Conservation (phyloP, 352 stramenopile species). For the Phytophthora crassamura region DNA sequence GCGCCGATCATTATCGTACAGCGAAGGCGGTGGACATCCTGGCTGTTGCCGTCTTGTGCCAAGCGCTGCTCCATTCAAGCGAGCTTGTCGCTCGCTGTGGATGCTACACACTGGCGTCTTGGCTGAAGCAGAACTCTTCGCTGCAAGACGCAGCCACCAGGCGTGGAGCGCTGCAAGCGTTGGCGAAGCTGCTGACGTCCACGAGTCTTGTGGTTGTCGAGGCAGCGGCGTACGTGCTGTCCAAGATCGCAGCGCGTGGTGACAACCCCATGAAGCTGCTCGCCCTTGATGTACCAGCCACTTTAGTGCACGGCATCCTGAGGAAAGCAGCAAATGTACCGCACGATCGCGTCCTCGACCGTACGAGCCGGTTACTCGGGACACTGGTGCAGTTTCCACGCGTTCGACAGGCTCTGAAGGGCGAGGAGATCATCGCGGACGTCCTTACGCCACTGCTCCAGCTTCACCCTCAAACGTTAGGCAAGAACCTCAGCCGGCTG, state of each 20-base stretch:
- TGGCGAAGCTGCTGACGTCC: slow-evolving; percentile 72
- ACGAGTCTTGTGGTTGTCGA: slow-evolving; percentile 67
- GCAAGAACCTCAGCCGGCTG: slow-evolving; percentile 72
- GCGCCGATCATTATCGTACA: slow-evolving; percentile 52
- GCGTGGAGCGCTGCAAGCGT: slow-evolving; percentile 45
- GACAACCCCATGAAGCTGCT: slow-evolving; percentile 78
- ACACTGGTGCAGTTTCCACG: slow-evolving; percentile 65
- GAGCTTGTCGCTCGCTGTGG: slow-evolving; percentile 75
- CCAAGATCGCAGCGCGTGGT: slow-evolving; percentile 64
- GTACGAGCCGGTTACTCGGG: slow-evolving; percentile 63
- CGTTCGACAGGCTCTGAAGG: slow-evolving; percentile 64
- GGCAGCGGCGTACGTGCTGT: slow-evolving; percentile 62
- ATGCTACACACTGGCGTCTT: slow-evolving; percentile 71
- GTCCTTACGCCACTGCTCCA: slow-evolving; percentile 70
- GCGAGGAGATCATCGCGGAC: slow-evolving; percentile 77
- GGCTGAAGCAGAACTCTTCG: slow-evolving; percentile 56
- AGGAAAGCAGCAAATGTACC: slow-evolving; percentile 44
- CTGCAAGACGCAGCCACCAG: slow-evolving; percentile 61
- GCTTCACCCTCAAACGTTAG: slow-evolving; percentile 52
- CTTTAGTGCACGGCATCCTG: slow-evolving; percentile 58
- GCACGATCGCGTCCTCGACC: slow-evolving; percentile 64
- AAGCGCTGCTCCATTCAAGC: slow-evolving; percentile 62
- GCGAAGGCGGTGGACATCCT: slow-evolving; percentile 50
- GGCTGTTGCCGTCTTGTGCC: slow-evolving; percentile 65
- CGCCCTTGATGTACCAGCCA: slow-evolving; percentile 62